Evolutionary conservation across 257 asterid species (phyloP).

Genomic region (Penstemon davidsonii): DNA sequence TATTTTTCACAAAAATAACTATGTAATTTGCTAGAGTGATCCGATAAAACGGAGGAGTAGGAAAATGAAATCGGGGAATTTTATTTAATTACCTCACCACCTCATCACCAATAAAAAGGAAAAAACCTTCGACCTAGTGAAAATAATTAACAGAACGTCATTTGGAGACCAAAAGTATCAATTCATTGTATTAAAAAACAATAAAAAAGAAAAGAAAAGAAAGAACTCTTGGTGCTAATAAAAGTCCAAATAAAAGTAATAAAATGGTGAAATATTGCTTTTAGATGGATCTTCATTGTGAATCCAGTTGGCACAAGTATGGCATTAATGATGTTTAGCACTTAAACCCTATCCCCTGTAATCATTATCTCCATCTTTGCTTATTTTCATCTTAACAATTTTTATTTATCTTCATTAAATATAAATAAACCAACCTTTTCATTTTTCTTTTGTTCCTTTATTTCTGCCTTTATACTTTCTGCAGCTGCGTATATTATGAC

Average conservation of each 20-base stretch:
- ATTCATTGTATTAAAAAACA: background rate
- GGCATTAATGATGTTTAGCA: slow-evolving; percentile 67
- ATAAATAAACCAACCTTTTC: background rate
- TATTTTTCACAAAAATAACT: too few relatives aligned
- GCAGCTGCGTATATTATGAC: slow-evolving; percentile 33
- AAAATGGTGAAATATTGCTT: slow-evolving; percentile 18
- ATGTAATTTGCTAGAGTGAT: background rate
- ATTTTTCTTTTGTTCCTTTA: background rate
- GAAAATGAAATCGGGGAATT: background rate
- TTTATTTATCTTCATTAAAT: slow-evolving; percentile 1
- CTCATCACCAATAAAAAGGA: background rate
- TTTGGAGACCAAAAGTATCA: slow-evolving; percentile 42
- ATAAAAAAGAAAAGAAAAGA: background rate
- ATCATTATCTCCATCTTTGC: slow-evolving; percentile 57
- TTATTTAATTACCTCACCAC: background rate
- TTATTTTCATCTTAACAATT: slow-evolving; percentile 23
- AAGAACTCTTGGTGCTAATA: slow-evolving; percentile 16
- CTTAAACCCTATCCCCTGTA: slow-evolving; percentile 51
- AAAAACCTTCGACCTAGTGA: slow-evolving; percentile 23
- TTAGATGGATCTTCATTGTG: slow-evolving; percentile 36
- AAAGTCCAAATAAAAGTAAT: slow-evolving; percentile 27
- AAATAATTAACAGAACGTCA: slow-evolving; percentile 47
- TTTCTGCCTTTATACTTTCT: slow-evolving; percentile 17
- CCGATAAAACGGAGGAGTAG: background rate
- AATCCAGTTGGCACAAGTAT: slow-evolving; percentile 83